Percentiles rank a stretch among this genome's conserved stretches.
phyloP scores from a whole-genome alignment of 2,329 filamentous ascomycete genomes.

The Cryphonectria carpinicola region DNA sequence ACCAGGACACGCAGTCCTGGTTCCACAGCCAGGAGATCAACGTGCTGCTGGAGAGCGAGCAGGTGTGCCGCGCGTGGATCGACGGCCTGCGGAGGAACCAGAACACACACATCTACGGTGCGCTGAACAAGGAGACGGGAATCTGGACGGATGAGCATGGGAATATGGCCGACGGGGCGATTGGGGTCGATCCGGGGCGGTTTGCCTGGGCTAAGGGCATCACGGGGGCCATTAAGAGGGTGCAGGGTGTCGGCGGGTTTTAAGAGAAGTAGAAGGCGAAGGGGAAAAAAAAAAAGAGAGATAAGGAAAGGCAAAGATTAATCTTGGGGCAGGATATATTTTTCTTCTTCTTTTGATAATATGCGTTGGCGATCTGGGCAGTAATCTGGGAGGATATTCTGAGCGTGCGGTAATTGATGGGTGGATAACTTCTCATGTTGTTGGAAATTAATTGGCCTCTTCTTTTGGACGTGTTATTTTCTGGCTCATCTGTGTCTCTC shows the following conservation, averaged over 20 bases:
- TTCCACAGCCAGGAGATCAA: slow-evolving; percentile 80
- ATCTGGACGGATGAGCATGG: slow-evolving; percentile 63
- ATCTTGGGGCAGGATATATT: background rate
- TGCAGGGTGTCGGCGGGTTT: slow-evolving; percentile 60
- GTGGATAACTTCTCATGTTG: background rate
- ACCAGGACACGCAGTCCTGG: slow-evolving; percentile 82
- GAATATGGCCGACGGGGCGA: slow-evolving; percentile 51
- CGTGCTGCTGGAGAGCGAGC: slow-evolving; percentile 68
- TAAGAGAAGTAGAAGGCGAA: background rate
- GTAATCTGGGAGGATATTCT: background rate
- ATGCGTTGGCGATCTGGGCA: background rate
- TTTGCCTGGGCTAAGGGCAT: slow-evolving; percentile 64
- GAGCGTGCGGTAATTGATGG: background rate
- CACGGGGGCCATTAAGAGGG: slow-evolving; percentile 60
- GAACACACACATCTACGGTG: slow-evolving; percentile 65
- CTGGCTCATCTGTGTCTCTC: background rate
- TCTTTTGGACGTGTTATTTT: background rate
- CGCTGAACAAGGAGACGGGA: slow-evolving; percentile 57
- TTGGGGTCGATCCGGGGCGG: slow-evolving; percentile 56
- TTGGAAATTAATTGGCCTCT: background rate
- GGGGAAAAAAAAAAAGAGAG: too few relatives aligned
- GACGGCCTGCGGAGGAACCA: slow-evolving; percentile 59
- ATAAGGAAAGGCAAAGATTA: background rate
- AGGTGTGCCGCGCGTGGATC: slow-evolving; percentile 66
- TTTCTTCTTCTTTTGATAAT: background rate